Evolutionary conservation across 1,284 basidiomycete genomes (phyloP), one percentile per base, ranked within the genome.

Genomic region (Inonotus hispidus): DNA sequence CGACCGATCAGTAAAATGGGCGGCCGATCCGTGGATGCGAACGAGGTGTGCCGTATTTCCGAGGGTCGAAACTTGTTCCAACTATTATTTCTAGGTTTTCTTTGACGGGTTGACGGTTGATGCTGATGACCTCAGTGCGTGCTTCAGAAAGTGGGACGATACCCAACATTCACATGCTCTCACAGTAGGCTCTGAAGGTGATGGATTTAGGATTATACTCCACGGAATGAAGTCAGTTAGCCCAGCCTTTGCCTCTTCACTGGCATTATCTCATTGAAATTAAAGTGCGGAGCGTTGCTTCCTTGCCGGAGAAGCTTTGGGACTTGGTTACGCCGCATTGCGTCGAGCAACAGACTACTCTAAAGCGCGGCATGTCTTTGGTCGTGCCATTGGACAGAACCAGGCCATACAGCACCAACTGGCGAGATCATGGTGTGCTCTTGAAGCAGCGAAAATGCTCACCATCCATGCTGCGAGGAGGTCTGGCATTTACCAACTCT

Each of bases 251-350:
- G 11, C 19, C 4, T 8, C 19, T 35, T 7, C 62, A 65, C 37
- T 16, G 60, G 32, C 13, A 16, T 29, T 53, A 32, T 35, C 59
- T 54, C 19, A 63, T 68, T 10, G 39, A 69, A 23, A 66, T 68
- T 39, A 68, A 67, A 75, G 73, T 62, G 74, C 75, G n/a, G 75
- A 77, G 60, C 66, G 75, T 2, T 72, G 72, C 54, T 62, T 77
- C 11, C 65, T 77, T n/a, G 74, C 72, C 0, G 75, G 73, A 27
- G 75, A 77, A 66, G 73, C 75, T 16, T 63, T 76, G 14, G 75
- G 75, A 1, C 58, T 69, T 21, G 67, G 66, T 2, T 67, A 67
- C 47, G 66, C 64, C 0, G 66, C 64, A 11, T 53, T 67, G 35
- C 60, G 61, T 16, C 66, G 66, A 25, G 66, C 66, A 13, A 65